Evolutionary conservation across 306 rosid genomes (phyloP).

Genomic region (Malus asiatica): DNA sequence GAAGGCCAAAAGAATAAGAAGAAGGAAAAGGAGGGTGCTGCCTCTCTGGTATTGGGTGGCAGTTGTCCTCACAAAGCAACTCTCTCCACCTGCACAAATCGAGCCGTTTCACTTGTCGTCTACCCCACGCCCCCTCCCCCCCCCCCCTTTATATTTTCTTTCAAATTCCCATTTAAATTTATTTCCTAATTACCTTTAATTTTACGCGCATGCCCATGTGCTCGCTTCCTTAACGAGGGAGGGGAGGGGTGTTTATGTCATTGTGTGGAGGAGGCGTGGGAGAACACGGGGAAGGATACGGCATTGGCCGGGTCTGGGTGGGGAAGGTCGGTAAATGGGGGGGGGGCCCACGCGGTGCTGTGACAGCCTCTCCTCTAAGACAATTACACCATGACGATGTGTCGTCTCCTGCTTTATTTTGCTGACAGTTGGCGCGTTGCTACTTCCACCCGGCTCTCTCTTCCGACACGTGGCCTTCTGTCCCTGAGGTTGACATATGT

Average conservation of each 20-base stretch:
- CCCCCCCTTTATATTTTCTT: neutral
- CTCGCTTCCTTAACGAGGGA: neutral
- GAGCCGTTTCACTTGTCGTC: conserved; percentile 30
- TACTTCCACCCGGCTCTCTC: neutral
- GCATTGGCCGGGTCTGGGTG: neutral
- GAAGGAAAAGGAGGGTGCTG: neutral
- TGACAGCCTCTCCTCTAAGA: conserved; percentile 29
- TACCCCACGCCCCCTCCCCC: neutral
- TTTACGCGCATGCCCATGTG: neutral
- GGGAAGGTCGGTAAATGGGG: neutral
- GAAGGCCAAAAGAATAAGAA: neutral
- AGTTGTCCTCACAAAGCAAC: conserved; percentile 16
- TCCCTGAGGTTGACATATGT: neutral
- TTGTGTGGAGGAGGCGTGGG: neutral
- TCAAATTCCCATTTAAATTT: neutral
- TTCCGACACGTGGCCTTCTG: neutral
- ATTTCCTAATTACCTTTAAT: no score
- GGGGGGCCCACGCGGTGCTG: conserved; percentile 51
- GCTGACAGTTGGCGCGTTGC: neutral
- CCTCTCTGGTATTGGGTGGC: conserved; percentile 44
- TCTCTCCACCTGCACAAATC: neutral
- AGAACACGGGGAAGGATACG: neutral
- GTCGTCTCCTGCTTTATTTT: neutral
- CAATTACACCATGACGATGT: neutral
- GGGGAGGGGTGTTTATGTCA: conserved; percentile 10